A percentile compares a stretch with the other conserved stretches of the same genome.
These are phyloP conservation scores for Staphylotrichum tortipilum DNA, from an alignment of 495 filamentous ascomycete species.

Conservation along the genomic window DNA sequence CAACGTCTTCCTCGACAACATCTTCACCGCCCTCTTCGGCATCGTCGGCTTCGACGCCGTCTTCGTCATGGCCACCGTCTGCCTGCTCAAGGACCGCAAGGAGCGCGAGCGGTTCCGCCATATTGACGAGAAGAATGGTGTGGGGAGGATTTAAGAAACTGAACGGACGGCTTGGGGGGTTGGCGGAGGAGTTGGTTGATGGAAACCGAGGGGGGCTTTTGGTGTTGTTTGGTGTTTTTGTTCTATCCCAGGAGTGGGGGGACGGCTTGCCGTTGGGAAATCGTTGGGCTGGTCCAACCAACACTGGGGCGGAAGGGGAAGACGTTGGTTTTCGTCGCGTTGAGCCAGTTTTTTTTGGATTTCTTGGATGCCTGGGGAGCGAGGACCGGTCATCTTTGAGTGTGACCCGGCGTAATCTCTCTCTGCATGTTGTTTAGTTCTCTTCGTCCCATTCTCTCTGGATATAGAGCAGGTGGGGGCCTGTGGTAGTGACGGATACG, in stretches of 20 bases:
- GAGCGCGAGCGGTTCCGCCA: conserved; percentile 60
- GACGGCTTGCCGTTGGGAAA: too few relatives aligned
- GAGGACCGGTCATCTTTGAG: neutral
- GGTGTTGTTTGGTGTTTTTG: too few relatives aligned
- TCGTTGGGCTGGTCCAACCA: neutral
- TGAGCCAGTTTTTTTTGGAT: neutral
- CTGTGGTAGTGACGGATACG: neutral
- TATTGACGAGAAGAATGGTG: conserved; percentile 64
- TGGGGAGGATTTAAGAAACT: conserved; percentile 31
- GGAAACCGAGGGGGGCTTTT: too few relatives aligned
- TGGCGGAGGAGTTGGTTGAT: too few relatives aligned
- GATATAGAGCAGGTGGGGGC: neutral
- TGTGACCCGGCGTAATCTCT: neutral
- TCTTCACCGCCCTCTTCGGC: conserved; percentile 69
- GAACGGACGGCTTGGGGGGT: too few relatives aligned
- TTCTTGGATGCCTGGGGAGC: neutral
- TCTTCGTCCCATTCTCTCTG: neutral
- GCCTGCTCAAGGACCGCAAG: conserved; percentile 63
- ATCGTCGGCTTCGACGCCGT: conserved; percentile 60
- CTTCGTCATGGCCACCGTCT: conserved; percentile 55
- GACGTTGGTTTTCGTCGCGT: too few relatives aligned
- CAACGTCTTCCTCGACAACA: conserved; percentile 57
- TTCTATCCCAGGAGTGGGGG: too few relatives aligned
- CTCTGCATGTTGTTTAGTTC: neutral
- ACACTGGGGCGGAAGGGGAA: too few relatives aligned